Evolutionary conservation across 371 early-diverging fungal genomes (phyloP), one percentile per base, ranked within the genome.

Genomic region (Lichtheimia hyalospora): DNA sequence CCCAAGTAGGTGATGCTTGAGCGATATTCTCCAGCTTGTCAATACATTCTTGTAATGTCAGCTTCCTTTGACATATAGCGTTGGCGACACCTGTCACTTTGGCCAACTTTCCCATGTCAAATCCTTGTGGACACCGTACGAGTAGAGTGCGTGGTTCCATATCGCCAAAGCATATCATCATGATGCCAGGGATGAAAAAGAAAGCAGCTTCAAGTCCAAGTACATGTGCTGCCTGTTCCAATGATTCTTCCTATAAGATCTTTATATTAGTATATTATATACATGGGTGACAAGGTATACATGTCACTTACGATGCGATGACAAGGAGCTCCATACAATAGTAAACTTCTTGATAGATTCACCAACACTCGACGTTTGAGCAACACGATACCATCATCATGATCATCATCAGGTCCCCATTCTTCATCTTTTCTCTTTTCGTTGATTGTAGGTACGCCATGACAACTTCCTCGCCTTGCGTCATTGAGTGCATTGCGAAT

Each of bases 311-410:
- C 73, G 3, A 91, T 81, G 3, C 91, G 83, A 63, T 91, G 91
- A 15, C 84, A 73, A 14, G 91, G 91, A 6, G 89, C 85, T 2
- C 92, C 92, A 64, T 87, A 91, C 16, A 74, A 74, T 63, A 89
- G 85, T 52, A 90, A 74, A n/a, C 84, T 77, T 50, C 85, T 83
- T 51, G 86, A 83, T 3, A 88, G 68, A 44, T 84, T 68, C 28
- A 91, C 77, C 44, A 92, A 57, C 24, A 86, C 87, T 50, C 86
- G 84, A 44, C 84, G 83, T 24, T 84, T 75, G 44, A 50, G 34
- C 34, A 34, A 34, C 34, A 34, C 10, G 34, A 34, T 5, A 34
- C 10, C 34, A 8, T 34, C 48, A 34, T 34, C 34, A 34, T n/a
- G n/a, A n/a, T 34, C 34, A 34, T 34, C 34, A 34, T 34, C 34